phyloP scores from a whole-genome alignment of 2,329 filamentous ascomycete genomes.

The Paecilomyces niveus region DNA sequence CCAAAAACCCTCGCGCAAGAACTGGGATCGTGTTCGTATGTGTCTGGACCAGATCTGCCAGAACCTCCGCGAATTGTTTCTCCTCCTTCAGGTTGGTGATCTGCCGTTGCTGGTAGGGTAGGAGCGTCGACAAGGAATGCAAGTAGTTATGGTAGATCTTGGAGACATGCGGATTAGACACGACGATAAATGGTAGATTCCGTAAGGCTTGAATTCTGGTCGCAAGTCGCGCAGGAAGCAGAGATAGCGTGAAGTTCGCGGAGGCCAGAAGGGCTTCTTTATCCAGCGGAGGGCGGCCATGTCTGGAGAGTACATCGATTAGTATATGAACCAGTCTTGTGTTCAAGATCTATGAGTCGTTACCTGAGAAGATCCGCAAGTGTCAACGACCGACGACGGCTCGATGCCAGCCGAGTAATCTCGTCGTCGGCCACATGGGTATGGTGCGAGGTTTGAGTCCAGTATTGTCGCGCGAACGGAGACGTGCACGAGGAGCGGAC shows the following conservation, averaged over 20 bases:
- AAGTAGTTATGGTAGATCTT: constrained; percentile 95
- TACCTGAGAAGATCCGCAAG: constrained; percentile 85
- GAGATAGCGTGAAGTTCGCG: constrained; percentile 89
- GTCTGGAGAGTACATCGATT: constrained; percentile 32
- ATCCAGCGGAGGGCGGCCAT: constrained; percentile 78
- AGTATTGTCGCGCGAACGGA: constrained; percentile 13
- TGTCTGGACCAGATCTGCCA: constrained; percentile 91
- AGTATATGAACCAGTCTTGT: not conserved
- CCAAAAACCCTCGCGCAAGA: constrained; percentile 83
- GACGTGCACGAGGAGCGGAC: not conserved
- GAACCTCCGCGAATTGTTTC: constrained; percentile 81
- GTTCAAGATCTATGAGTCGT: constrained; percentile 11
- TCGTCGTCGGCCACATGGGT: constrained; percentile 62
- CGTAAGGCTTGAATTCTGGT: constrained; percentile 89
- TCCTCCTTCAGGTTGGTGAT: constrained; percentile 80
- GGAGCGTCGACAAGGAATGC: constrained; percentile 81
- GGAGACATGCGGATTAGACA: constrained; percentile 92
- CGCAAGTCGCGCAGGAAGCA: constrained; percentile 85
- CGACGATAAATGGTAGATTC: constrained; percentile 94
- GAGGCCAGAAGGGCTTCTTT: constrained; percentile 74
- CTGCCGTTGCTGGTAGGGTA: constrained; percentile 69
- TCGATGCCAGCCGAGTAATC: constrained; percentile 68
- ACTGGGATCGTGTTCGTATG: constrained; percentile 92
- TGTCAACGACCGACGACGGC: constrained; percentile 72
- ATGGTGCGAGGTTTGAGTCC: constrained; percentile 39